These are phyloP conservation scores for Mrakia frigida DNA, from an alignment of 768 basidiomycete genomes.

Conservation along the genomic window DNA sequence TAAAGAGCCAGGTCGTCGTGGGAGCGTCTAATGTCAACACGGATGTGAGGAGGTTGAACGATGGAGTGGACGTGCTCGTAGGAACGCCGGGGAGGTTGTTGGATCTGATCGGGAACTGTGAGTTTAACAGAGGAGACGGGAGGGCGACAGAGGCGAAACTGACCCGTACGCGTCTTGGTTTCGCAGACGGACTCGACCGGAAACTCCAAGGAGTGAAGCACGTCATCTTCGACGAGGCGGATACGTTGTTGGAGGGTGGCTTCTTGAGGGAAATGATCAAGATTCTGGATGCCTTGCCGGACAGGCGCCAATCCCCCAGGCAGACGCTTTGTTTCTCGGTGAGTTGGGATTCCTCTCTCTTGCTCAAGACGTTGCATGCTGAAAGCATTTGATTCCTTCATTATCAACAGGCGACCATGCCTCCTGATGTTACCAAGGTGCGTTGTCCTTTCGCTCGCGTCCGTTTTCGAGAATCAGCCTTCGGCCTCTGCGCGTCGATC, in stretches of 20 bases:
- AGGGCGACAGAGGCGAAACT: no score
- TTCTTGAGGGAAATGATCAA: constrained; percentile 81
- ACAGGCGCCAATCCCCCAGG: constrained; percentile 54
- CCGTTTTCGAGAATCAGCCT: no score
- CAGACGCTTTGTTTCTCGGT: constrained; percentile 91
- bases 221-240: constrained; percentile 85
- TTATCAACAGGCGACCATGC: not conserved
- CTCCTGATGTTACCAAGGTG: not conserved
- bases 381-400: no score
- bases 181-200: constrained; percentile 44
- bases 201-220: constrained; percentile 10
- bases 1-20: constrained; percentile 61
- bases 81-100: constrained; percentile 81
- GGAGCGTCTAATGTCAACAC: constrained; percentile 69
- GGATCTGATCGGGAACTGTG: constrained; percentile 49
- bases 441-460: not conserved
- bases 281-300: constrained; percentile 52
- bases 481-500: not conserved
- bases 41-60: constrained; percentile 54
- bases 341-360: constrained; percentile 45
- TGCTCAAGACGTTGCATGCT: not conserved
- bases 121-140: constrained; percentile 35
- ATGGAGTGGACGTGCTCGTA: constrained; percentile 73
- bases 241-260: constrained; percentile 84
- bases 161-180: constrained; percentile 39